Percentiles rank a stretch among this genome's conserved stretches.
Conservation (phyloP, 2,329 filamentous ascomycete genomes). For the Sclerotinia nivalis region DNA sequence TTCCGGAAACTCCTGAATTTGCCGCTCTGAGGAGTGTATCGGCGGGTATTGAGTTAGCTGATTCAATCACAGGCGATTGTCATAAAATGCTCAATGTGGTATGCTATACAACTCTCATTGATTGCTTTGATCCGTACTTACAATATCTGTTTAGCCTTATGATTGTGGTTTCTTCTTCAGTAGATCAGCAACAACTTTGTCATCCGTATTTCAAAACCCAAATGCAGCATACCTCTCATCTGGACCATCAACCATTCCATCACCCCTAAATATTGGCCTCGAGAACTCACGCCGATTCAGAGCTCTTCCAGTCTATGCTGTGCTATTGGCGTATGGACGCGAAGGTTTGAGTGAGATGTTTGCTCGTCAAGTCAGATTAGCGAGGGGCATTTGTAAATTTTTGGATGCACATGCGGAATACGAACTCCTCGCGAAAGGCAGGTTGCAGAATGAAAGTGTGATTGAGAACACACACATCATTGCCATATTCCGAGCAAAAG, state of each 20-base stretch:
- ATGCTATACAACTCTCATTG: slow-evolving; percentile 40
- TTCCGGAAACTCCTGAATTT: slow-evolving; percentile 61
- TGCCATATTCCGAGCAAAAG: slow-evolving; percentile 74
- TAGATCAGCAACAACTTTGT: slow-evolving; percentile 58
- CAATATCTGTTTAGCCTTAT: slow-evolving; percentile 58
- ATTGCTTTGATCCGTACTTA: slow-evolving; percentile 12
- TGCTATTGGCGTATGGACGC: slow-evolving; percentile 71
- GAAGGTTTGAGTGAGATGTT: slow-evolving; percentile 70
- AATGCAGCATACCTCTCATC: slow-evolving; percentile 77
- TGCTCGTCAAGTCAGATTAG: slow-evolving; percentile 68
- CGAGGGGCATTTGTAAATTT: slow-evolving; percentile 65
- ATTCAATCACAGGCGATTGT: slow-evolving; percentile 82
- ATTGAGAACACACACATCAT: slow-evolving; percentile 51
- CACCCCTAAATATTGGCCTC: slow-evolving; percentile 81
- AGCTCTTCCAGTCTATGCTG: slow-evolving; percentile 85
- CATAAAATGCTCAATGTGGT: slow-evolving; percentile 93
- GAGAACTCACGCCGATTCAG: slow-evolving; percentile 92
- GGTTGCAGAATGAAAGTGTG: slow-evolving; percentile 51
- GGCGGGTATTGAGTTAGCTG: slow-evolving; percentile 74
- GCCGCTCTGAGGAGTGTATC: slow-evolving; percentile 50
- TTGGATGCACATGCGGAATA: slow-evolving; percentile 63
- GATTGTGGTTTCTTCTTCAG: slow-evolving; percentile 90
- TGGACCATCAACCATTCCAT: slow-evolving; percentile 58
- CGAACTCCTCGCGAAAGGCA: slow-evolving; percentile 60
- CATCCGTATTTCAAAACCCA: slow-evolving; percentile 74